Percentiles rank a stretch among this genome's conserved stretches.
Conservation (phyloP, 257 asterid genomes). For the Coffea eugenioides region DNA sequence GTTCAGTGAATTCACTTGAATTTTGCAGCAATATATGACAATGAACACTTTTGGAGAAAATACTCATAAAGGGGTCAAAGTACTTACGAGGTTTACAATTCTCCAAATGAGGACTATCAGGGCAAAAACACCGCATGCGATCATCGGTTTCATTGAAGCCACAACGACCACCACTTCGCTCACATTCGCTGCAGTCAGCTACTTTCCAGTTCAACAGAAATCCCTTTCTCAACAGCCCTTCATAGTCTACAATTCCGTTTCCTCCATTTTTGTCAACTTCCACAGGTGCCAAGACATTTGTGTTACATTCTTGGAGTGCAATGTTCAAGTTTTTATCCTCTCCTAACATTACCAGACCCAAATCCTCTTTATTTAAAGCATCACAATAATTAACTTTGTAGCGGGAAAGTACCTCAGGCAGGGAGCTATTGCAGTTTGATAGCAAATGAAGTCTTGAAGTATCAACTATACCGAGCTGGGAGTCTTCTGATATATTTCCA, state of each 20-base stretch:
- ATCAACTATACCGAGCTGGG: background rate
- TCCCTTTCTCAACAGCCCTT: slow-evolving; percentile 43
- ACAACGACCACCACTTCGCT: slow-evolving; percentile 54
- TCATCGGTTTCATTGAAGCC: slow-evolving; percentile 29
- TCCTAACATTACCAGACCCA: slow-evolving; percentile 37
- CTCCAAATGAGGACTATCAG: slow-evolving; percentile 44
- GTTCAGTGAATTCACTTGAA: background rate
- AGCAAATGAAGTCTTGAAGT: slow-evolving; percentile 32
- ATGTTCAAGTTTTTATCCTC: slow-evolving; percentile 18
- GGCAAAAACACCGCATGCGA: slow-evolving; percentile 50
- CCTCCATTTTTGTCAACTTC: slow-evolving; percentile 26
- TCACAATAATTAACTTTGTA: background rate
- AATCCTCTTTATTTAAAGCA: background rate
- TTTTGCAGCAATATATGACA: background rate
- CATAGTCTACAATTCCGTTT: slow-evolving; percentile 17
- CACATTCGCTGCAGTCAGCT: slow-evolving; percentile 34
- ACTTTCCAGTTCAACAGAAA: slow-evolving; percentile 52
- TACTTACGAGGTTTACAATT: slow-evolving; percentile 49
- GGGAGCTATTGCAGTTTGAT: slow-evolving; percentile 26
- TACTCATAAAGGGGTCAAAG: background rate
- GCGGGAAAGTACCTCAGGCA: background rate
- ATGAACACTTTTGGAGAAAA: background rate
- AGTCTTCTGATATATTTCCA: slow-evolving; percentile 23
- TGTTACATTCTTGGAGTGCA: slow-evolving; percentile 33
- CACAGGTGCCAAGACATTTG: slow-evolving; percentile 44